These are phyloP conservation scores for Vigna radiata DNA, from an alignment of 306 rosid species.

Conservation along the genomic window DNA sequence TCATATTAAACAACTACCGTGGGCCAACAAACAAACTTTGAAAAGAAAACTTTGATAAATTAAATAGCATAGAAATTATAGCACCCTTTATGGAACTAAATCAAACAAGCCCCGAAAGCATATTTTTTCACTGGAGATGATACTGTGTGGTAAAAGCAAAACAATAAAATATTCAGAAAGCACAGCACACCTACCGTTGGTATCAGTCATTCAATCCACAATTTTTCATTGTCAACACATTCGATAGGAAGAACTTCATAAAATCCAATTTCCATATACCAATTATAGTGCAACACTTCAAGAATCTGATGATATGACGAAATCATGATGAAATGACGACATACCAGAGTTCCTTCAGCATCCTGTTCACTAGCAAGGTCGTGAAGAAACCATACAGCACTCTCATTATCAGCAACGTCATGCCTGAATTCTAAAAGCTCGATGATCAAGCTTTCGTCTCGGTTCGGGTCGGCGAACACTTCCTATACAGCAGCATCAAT, in stretches of 20 bases:
- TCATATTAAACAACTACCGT: background rate
- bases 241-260: background rate
- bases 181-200: background rate
- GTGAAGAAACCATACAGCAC: constrained; percentile 92
- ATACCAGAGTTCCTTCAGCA: constrained; percentile 80
- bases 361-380: constrained; percentile 89
- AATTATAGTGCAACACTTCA: constrained; percentile 2
- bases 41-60: background rate
- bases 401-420: constrained; percentile 74
- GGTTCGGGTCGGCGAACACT: constrained; percentile 72
- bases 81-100: constrained; percentile 3
- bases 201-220: background rate
- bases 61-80: constrained; percentile 21
- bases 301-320: constrained; percentile 12
- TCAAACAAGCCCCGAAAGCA: constrained; percentile 13
- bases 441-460: constrained; percentile 86
- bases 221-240: background rate
- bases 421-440: constrained; percentile 78
- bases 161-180: constrained; percentile 3
- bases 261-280: constrained; percentile 23
- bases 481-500: constrained; percentile 56
- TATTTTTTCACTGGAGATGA: background rate
- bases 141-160: background rate
- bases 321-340: constrained; percentile 16
- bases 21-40: background rate